Base-by-base conservation (phyloP, 768 basidiomycete genomes). In the Suillus brevipes region DNA sequence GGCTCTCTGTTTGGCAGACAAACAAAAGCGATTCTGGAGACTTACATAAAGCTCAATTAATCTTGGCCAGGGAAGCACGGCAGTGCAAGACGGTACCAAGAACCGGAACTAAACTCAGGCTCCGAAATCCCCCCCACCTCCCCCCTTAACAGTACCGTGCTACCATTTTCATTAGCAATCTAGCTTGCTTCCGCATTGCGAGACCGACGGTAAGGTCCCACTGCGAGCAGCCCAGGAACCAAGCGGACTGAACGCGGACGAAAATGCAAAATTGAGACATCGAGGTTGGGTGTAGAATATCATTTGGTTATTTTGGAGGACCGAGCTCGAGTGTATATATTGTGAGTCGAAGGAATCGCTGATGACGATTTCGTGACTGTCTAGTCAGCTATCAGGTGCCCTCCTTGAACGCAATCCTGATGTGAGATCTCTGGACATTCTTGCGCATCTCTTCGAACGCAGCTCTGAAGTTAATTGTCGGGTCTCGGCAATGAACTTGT, bases 151-250 rank as follows among this genome's bases (percentile, higher is more conserved):
- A 94, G 72, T 2, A 91, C 79, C 73, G 84, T 83, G 65, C 83
- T 86, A 10, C 84, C 85, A 8, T 87, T 69, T 74, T 94, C 92
- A 43, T 83, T 82, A 0, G 91, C 34, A 34, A 34, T 34, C 83
- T 86, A 0, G 89, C 91, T 70, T 94, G 89, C 67, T 88, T 3
- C 28, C 90, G 92, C 92, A 95, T 94, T 2, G 89, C 84, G 63
- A 80, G 76, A 8, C 90, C 91, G 60, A 94, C 83, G 7, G 84
- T 79, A 47, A 79, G 77, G 69, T 93, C 88, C 92, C 92, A 94
- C 3, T 94, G 45, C 85, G 84, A 3, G 89, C 92, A 0, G 93
- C 92, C 40, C 84, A 84, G 3, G 84, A 78, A 14, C 77, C 67
- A 45, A 94, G 78, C 12, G 78, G 73, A 9, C 76, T 67, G 70